These are phyloP conservation scores for Botrytis deweyae DNA, from an alignment of 2,329 filamentous ascomycete species.

Conservation along the genomic window DNA sequence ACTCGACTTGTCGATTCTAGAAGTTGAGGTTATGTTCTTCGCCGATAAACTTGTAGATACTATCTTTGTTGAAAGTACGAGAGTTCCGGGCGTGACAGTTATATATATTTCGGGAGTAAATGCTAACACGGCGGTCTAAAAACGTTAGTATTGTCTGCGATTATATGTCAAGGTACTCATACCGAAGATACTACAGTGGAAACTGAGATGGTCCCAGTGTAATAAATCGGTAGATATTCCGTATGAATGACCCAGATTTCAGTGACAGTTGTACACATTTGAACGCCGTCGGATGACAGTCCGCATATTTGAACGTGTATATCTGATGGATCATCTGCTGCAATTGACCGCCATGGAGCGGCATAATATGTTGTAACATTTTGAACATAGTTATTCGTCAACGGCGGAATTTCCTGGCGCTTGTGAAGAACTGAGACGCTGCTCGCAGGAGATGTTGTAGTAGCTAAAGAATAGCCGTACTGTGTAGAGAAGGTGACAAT, in stretches of 20 bases:
- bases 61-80: conserved; percentile 25
- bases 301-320: conserved; percentile 31
- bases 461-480: conserved; percentile 29
- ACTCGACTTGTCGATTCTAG: neutral
- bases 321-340: conserved; percentile 25
- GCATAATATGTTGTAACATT: conserved; percentile 32
- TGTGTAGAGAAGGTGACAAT: conserved; percentile 35
- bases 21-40: conserved; percentile 10
- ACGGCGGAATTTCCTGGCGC: neutral
- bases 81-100: conserved; percentile 25
- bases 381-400: conserved; percentile 28
- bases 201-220: conserved; percentile 27
- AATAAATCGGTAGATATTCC: conserved; percentile 26
- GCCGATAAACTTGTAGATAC: conserved; percentile 1
- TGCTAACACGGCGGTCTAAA: conserved; percentile 27
- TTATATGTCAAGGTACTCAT: neutral
- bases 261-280: conserved; percentile 26
- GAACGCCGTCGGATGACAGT: conserved; percentile 9
- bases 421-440: neutral
- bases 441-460: conserved; percentile 18
- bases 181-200: conserved; percentile 30
- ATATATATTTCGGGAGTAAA: conserved; percentile 26
- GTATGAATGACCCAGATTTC: conserved; percentile 33
- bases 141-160: neutral
- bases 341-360: conserved; percentile 35